Base-by-base conservation (phyloP, 1,139 yeast genomes). In the Suhomyces bribrorum region DNA sequence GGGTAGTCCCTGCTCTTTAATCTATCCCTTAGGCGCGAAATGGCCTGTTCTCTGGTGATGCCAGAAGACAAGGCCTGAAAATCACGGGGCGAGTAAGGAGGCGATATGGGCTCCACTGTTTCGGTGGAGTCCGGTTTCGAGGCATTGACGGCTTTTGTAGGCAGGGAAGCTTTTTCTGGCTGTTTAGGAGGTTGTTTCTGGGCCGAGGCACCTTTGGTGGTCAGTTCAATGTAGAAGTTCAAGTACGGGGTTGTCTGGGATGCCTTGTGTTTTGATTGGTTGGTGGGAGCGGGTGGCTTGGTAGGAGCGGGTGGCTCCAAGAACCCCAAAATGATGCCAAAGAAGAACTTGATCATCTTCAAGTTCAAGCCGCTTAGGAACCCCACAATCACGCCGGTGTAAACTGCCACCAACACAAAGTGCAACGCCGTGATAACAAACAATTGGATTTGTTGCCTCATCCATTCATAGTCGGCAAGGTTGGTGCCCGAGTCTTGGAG, bases 341-440 rank as follows among this genome's bases (percentile, higher is more conserved):
- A 47, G 7, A 46, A 14, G 20, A 25, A 41, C 34, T 41, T 38
- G 20, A 49, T 44, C 26, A 46, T 16, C 32, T 33, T 37, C 32
- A 49, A 34, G 9, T 39, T 31, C 20, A 38, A 20, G 1, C 51
- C 49, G 12, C 41, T 44, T 11, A 48, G 15, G 4, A 46, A 12
- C 18, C 53, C 53, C 22, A 44, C 44, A 27, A 38, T 27, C 2
- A 47, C 14, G 5, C 53, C 53, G 2, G 45, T 41, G 23, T 44
- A 36, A 7, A 43, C 38, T n/a, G 49, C 47, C 6, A 44, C 50
- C 12, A 48, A 31, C 2, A 35, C 27, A 25, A 44, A 49, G 29
- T 49, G 53, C 3, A 42, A 15, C 5, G 31, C 41, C 5, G 43
- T 39, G 8, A 42, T 14, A 7, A 40, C 23, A 29, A 49, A 46